Evolutionary conservation across 2,329 filamentous ascomycete species (phyloP).

Genomic region (Penicillium sp.): DNA sequence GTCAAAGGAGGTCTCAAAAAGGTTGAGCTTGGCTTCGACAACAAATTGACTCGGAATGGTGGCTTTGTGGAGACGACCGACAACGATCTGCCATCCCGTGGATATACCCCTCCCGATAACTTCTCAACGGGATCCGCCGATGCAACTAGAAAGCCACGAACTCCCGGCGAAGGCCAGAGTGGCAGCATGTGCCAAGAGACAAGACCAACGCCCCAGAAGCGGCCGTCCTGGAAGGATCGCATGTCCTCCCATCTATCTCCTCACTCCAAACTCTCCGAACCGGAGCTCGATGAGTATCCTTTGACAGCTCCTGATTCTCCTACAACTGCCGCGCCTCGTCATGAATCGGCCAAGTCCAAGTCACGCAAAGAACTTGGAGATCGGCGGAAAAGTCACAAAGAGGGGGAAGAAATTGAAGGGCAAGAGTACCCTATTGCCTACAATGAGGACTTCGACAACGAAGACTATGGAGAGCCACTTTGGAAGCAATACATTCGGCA

Average conservation of each 20-base stretch:
- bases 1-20: slow-evolving; percentile 48
- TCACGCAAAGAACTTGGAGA: slow-evolving; percentile 13
- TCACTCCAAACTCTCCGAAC: slow-evolving; percentile 24
- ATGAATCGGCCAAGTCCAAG: slow-evolving; percentile 9
- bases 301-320: slow-evolving; percentile 37
- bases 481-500: slow-evolving; percentile 84
- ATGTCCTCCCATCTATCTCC: slow-evolving; percentile 28
- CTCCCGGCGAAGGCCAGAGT: slow-evolving; percentile 5
- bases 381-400: slow-evolving; percentile 22
- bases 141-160: slow-evolving; percentile 4
- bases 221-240: slow-evolving; percentile 37
- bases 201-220: slow-evolving; percentile 21
- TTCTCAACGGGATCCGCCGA: slow-evolving; percentile 6
- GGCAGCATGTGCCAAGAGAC: slow-evolving; percentile 2
- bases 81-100: slow-evolving; percentile 4
- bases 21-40: slow-evolving; percentile 40
- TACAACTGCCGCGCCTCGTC: slow-evolving; percentile 8
- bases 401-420: slow-evolving; percentile 28
- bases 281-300: slow-evolving; percentile 38
- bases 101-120: slow-evolving; percentile 4
- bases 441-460: slow-evolving; percentile 62
- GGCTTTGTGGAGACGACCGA: slow-evolving; percentile 32
- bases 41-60: slow-evolving; percentile 35
- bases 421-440: slow-evolving; percentile 63
- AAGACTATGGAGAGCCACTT: slow-evolving; percentile 63